Base-by-base conservation (phyloP, 192 early-diverging fungal species). In the Chytriomyces sp. region DNA sequence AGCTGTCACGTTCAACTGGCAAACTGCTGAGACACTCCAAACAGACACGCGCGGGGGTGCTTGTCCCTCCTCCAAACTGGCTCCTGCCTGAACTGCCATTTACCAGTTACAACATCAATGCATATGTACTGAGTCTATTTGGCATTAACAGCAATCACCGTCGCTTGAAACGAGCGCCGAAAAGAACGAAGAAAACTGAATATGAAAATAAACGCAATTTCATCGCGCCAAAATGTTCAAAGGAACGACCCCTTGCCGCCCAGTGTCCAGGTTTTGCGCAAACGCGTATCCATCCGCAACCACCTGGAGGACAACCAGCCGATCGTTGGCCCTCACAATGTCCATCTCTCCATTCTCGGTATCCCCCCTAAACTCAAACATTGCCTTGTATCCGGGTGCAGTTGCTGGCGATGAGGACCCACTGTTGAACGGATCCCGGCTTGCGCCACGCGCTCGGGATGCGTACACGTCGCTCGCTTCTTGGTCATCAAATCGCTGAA, bases 241-340 rank as follows among this genome's bases (percentile, higher is more conserved):
- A 7, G 73, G 73, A 6, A 75, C 73, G 24, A 75, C 18, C 28
- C 73, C 73, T 35, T 75, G 73, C 48, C 63, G 9, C 20, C 73
- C 73, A 6, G 73, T 66, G 4, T 75, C 63, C 63, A 75, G 53
- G 66, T 66, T 75, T 64, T 64, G 13, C 43, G 64, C 73, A n/a
- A 50, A 35, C 26, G 62, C 73, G 11, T 24, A 43, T 24, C 73
- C 73, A 53, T 49, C 45, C 61, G 11, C 23, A n/a, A 24, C 66
- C 64, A 75, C 73, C 63, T 75, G 50, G 48, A 75, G 66, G 26
- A 75, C 45, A 13, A 75, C 48, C 16, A 75, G 35, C 61, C 73
- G 11, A n/a, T 75, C 73, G 20, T 64, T 64, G n/a, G 35, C 73
- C 23, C 63, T 8, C 44, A 66, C 73, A 50, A 65, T 7, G 10